These are phyloP conservation scores for Mallotus repandus DNA, from an alignment of 441 rosid genomes.

Conservation along the genomic window DNA sequence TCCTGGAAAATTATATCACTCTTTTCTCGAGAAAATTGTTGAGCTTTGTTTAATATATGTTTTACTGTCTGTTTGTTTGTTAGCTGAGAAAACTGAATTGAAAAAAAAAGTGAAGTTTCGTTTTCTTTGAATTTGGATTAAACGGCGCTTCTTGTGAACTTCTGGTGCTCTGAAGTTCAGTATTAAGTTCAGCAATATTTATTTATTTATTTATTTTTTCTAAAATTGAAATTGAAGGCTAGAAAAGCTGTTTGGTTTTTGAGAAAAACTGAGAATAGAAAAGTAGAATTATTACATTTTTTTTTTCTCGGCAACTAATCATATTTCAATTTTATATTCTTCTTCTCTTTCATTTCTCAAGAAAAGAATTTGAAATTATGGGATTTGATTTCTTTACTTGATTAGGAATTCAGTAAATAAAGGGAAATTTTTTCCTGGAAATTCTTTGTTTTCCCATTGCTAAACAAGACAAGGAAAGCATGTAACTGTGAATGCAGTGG, in stretches of 20 bases:
- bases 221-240: neutral
- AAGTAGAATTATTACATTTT: neutral
- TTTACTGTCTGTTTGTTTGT: neutral
- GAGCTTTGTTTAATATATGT: neutral
- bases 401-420: neutral
- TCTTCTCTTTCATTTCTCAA: neutral
- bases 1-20: neutral
- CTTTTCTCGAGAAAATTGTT: neutral
- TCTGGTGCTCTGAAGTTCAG: neutral
- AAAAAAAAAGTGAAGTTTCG: neutral
- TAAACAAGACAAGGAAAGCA: neutral
- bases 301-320: neutral
- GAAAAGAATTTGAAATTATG: neutral
- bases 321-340: neutral
- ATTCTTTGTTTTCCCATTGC: neutral
- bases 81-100: neutral
- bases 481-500: too few species aligned
- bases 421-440: neutral
- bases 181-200: neutral
- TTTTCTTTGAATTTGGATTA: neutral
- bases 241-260: constrained; percentile 1
- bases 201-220: neutral
- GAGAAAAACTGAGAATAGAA: neutral
- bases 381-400: neutral
- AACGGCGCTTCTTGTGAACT: neutral